Evolutionary conservation across 768 basidiomycete species (phyloP).

Genomic region (Kwoniella sp.): DNA sequence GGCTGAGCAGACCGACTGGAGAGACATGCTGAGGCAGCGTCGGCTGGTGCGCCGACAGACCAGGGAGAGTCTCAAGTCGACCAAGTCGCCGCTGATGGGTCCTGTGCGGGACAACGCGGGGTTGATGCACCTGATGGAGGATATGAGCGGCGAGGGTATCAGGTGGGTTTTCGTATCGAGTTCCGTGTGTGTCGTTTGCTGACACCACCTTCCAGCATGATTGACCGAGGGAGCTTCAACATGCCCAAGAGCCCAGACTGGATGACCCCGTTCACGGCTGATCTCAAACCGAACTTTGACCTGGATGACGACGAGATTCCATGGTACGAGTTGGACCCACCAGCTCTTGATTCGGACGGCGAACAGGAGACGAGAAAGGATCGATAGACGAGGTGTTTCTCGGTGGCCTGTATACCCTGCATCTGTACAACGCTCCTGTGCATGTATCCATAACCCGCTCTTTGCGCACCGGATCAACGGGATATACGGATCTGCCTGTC

Average conservation of each 20-base stretch:
- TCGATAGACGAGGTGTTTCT: neutral
- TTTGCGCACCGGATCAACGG: no score
- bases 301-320: conserved; percentile 11
- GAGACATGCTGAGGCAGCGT: neutral
- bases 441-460: conserved; percentile 10
- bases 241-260: conserved; percentile 10
- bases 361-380: neutral
- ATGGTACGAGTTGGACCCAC: conserved; percentile 10
- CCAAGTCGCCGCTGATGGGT: conserved; percentile 21
- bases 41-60: conserved; percentile 1
- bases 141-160: conserved; percentile 28
- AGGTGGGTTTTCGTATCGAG: conserved; percentile 15
- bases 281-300: conserved; percentile 1
- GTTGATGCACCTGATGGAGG: conserved; percentile 25
- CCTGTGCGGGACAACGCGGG: conserved; percentile 16
- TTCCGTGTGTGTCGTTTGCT: neutral
- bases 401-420: no score
- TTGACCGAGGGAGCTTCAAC: conserved; percentile 7
- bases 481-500: conserved; percentile 43
- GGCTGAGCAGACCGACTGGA: neutral
- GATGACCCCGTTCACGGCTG: conserved; percentile 3
- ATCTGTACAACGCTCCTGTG: no score
- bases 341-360: neutral
- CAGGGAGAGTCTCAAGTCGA: conserved; percentile 14
- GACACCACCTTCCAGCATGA: conserved; percentile 4